These are phyloP conservation scores for Gloeostereum incarnatum DNA, from an alignment of 768 basidiomycete genomes.

Conservation along the genomic window DNA sequence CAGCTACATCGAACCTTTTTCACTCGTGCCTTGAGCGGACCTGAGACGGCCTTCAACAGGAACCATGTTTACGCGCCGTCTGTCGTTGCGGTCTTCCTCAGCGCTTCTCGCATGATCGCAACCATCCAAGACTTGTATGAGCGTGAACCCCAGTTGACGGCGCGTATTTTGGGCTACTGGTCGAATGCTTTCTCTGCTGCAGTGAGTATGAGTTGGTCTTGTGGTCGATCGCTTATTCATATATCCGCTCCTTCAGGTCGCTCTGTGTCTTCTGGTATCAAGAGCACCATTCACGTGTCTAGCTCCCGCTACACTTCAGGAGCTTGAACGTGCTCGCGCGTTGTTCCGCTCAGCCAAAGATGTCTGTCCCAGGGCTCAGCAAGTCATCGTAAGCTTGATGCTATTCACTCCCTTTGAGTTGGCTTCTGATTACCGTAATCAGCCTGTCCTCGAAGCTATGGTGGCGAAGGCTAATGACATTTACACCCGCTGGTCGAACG, in stretches of 20 bases:
- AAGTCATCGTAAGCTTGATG: conserved; percentile 30
- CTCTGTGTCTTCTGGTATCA: conserved; percentile 44
- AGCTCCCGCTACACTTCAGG: conserved; percentile 52
- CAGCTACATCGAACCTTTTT: conserved; percentile 65
- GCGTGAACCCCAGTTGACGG: conserved; percentile 49
- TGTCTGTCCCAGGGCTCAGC: conserved; percentile 32
- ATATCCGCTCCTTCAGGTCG: conserved; percentile 23
- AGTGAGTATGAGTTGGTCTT: conserved; percentile 20
- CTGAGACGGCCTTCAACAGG: conserved; percentile 50
- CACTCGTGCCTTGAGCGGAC: conserved; percentile 48
- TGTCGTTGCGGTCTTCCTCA: conserved; percentile 57
- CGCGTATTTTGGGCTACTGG: conserved; percentile 44
- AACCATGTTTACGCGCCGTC: conserved; percentile 61
- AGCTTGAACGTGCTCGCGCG: conserved; percentile 40
- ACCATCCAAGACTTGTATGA: conserved; percentile 46
- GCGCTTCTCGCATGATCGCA: conserved; percentile 55
- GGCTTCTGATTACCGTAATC: conserved; percentile 2
- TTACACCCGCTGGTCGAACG: conserved; percentile 35
- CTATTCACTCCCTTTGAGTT: conserved; percentile 5
- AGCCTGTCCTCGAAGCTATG: conserved; percentile 42
- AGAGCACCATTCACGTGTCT: conserved; percentile 61
- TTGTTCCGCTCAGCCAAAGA: conserved; percentile 36
- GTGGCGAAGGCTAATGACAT: conserved; percentile 41
- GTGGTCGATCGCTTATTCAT: background rate
- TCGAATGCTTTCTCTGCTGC: conserved; percentile 45